These are phyloP conservation scores for Ochetophila trinervis DNA, from an alignment of 306 rosid genomes.

Conservation along the genomic window DNA sequence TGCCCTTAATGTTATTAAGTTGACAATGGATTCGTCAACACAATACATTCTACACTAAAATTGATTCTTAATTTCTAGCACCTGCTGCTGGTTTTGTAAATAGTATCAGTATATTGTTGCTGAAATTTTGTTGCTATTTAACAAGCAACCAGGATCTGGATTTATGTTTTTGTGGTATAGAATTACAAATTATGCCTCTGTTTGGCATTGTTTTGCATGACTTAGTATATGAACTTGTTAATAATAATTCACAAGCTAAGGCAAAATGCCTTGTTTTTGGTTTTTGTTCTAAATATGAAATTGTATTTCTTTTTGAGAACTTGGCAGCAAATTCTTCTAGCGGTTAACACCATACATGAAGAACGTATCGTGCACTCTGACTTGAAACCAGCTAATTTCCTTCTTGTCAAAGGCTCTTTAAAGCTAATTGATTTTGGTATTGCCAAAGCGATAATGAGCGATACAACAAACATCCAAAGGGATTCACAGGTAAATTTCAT, in stretches of 20 bases:
- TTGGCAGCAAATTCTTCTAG: slow-evolving; percentile 88
- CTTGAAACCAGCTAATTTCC: slow-evolving; percentile 95
- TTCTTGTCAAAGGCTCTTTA: slow-evolving; percentile 89
- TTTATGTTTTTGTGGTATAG: not conserved
- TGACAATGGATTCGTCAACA: not conserved
- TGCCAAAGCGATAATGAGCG: slow-evolving; percentile 95
- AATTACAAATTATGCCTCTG: not conserved
- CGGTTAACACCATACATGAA: slow-evolving; percentile 90
- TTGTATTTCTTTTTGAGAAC: slow-evolving; percentile 27
- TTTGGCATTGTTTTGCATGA: not conserved
- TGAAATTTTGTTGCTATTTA: not conserved
- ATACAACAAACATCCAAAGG: slow-evolving; percentile 92
- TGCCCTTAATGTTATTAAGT: not conserved
- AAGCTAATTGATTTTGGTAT: slow-evolving; percentile 95
- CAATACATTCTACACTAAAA: too few species aligned
- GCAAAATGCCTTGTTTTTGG: not conserved
- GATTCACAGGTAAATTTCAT: slow-evolving; percentile 75
- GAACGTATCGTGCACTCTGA: slow-evolving; percentile 96
- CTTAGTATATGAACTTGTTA: slow-evolving; percentile 2
- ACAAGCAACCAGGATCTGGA: not conserved
- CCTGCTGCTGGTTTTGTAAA: too few species aligned
- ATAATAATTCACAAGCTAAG: not conserved
- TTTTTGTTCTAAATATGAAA: not conserved
- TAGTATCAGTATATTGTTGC: not conserved
- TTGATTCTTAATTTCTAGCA: too few species aligned